These are phyloP conservation scores for Talaromyces amestolkiae DNA, from an alignment of 2,329 filamentous ascomycete genomes.

Conservation along the genomic window DNA sequence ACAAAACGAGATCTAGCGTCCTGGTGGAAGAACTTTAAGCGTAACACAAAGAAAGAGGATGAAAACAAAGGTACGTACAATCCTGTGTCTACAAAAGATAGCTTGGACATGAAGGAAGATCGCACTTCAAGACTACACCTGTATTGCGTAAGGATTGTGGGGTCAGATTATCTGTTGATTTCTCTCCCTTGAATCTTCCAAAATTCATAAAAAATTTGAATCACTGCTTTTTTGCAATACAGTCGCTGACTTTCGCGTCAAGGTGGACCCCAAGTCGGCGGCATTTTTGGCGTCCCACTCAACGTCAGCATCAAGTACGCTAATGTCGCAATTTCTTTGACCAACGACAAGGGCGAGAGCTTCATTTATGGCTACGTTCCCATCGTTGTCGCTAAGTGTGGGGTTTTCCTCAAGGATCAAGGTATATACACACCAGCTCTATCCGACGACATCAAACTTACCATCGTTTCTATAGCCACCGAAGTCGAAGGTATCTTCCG, in stretches of 20 bases:
- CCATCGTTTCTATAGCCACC: constrained; percentile 61
- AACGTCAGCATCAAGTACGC: constrained; percentile 95
- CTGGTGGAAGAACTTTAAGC: constrained; percentile 97
- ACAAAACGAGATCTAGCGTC: constrained; percentile 85
- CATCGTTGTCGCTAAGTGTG: constrained; percentile 97
- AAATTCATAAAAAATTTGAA: background rate
- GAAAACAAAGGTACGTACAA: constrained; percentile 55
- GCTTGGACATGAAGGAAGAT: background rate
- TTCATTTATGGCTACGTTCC: constrained; percentile 99
- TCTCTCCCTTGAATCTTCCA: background rate
- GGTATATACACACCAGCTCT: constrained; percentile 56
- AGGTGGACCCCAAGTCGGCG: constrained; percentile 53
- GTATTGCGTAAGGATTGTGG: background rate
- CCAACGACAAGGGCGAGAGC: constrained; percentile 86
- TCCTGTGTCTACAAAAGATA: too few relatives aligned
- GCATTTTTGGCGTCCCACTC: constrained; percentile 92
- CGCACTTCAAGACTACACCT: background rate
- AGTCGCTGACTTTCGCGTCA: background rate
- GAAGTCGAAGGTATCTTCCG: constrained; percentile 96
- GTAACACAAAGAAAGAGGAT: constrained; percentile 61
- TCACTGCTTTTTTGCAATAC: background rate
- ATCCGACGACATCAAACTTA: constrained; percentile 1
- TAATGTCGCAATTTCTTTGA: constrained; percentile 94
- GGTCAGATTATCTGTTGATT: background rate
- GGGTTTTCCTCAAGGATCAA: constrained; percentile 96